A percentile compares a stretch with the other conserved stretches of the same genome.
Evolutionary conservation across 2,329 filamentous ascomycete species (phyloP).

Genomic region (Aspergillus sp.): DNA sequence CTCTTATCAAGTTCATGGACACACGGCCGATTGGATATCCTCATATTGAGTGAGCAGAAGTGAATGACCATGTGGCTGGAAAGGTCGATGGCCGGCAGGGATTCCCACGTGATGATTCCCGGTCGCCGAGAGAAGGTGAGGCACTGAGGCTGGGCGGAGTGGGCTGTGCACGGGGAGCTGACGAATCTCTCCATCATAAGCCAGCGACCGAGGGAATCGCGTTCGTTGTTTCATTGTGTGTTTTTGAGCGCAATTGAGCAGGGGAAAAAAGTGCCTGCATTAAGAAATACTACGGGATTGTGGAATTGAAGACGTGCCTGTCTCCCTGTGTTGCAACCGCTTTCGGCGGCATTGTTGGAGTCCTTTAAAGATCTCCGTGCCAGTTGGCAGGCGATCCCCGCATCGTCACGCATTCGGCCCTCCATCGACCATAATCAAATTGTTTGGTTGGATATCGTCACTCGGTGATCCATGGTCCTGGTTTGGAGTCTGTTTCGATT

Average conservation of each 20-base stretch:
- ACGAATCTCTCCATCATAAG: too few relatives aligned
- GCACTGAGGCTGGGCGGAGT: too few relatives aligned
- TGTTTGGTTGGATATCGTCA: constrained; percentile 3
- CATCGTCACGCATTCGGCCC: not conserved
- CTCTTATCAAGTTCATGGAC: not conserved
- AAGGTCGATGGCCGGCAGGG: too few relatives aligned
- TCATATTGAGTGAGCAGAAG: too few relatives aligned
- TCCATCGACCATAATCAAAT: constrained; percentile 4
- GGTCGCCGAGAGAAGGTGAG: too few relatives aligned
- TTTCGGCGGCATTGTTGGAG: not conserved
- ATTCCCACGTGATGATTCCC: not conserved
- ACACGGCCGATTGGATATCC: not conserved
- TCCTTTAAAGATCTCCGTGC: not conserved
- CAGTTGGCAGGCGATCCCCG: constrained; percentile 6
- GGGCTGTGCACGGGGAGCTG: too few relatives aligned
- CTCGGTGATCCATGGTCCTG: not conserved
- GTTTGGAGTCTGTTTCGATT: not conserved
- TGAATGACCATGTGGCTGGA: too few relatives aligned
- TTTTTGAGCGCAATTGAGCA: too few relatives aligned
- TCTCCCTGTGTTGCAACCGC: not conserved
- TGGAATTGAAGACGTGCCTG: not conserved
- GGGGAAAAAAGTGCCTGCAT: not conserved
- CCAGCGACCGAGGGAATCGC: too few relatives aligned
- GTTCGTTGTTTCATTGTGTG: too few relatives aligned
- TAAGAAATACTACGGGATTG: not conserved